These are phyloP conservation scores for Hygrophila difformis DNA, from an alignment of 257 asterid species.

Conservation along the genomic window DNA sequence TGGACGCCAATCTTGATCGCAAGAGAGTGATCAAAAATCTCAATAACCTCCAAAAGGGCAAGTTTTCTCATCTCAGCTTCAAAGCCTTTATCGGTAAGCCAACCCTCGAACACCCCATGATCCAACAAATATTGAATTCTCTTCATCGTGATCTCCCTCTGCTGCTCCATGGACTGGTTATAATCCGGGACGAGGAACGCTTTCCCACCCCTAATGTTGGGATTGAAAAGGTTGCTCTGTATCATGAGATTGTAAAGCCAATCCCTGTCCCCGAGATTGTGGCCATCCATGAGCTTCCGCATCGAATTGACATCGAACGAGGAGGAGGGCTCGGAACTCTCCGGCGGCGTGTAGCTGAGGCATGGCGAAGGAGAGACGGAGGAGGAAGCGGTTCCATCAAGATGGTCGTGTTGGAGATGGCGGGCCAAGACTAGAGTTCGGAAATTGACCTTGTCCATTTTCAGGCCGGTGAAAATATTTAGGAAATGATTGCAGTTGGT, in stretches of 20 bases:
- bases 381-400: constrained; percentile 9
- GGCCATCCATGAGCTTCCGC: constrained; percentile 83
- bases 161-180: constrained; percentile 93
- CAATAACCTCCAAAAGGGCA: constrained; percentile 68
- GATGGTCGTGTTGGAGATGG: constrained; percentile 46
- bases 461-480: no score
- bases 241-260: constrained; percentile 75
- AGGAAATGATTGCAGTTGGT: no score
- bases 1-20: constrained; percentile 81
- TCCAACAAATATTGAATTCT: constrained; percentile 64
- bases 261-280: constrained; percentile 66
- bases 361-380: constrained; percentile 43
- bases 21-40: constrained; percentile 81
- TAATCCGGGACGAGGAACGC: constrained; percentile 71
- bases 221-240: constrained; percentile 71
- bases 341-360: constrained; percentile 74
- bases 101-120: constrained; percentile 71
- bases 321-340: constrained; percentile 36
- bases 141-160: constrained; percentile 94
- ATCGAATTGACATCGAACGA: constrained; percentile 51
- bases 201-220: constrained; percentile 62
- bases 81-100: constrained; percentile 70
- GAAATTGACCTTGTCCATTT: constrained; percentile 58
- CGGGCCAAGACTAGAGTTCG: constrained; percentile 54
- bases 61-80: constrained; percentile 82